Evolutionary conservation across 2,329 filamentous ascomycete species (phyloP).

Genomic region (Aspergillus latus): DNA sequence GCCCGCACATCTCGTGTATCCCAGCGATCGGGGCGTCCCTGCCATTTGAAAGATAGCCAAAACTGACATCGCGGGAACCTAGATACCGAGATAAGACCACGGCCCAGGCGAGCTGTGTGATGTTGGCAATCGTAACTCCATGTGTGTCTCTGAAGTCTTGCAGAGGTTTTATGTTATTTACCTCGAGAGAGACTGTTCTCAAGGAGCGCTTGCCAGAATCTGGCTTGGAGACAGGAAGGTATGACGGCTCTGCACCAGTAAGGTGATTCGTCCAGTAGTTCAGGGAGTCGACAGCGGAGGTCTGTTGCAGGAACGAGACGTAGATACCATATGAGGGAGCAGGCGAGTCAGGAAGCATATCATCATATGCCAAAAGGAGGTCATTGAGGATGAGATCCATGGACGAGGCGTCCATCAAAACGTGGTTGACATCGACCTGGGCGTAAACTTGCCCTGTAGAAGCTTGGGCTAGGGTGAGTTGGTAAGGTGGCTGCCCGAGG

Average conservation of each 20-base stretch:
- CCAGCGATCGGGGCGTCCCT: conserved; percentile 6
- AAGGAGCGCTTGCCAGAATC: not conserved
- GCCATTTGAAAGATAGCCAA: conserved; percentile 7
- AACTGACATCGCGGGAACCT: conserved; percentile 2
- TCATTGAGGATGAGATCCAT: conserved; percentile 9
- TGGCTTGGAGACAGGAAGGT: not conserved
- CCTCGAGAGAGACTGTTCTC: not conserved
- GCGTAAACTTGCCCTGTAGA: not conserved
- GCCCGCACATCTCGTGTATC: conserved; percentile 2
- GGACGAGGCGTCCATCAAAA: conserved; percentile 9
- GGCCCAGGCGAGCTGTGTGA: conserved; percentile 5
- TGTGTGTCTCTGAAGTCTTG: conserved; percentile 1
- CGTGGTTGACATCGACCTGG: conserved; percentile 12
- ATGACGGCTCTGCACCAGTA: not conserved
- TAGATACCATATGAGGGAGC: conserved; percentile 7
- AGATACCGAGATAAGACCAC: conserved; percentile 3
- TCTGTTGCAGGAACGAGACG: conserved; percentile 2
- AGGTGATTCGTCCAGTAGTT: conserved; percentile 7
- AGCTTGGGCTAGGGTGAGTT: not conserved
- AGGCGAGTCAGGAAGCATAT: not conserved
- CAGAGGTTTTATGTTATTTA: not conserved
- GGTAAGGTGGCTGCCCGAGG: conserved; percentile 1
- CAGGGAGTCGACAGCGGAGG: not conserved
- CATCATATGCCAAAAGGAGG: conserved; percentile 2
- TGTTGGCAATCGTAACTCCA: conserved; percentile 8